These are phyloP conservation scores for Podospora conica DNA, from an alignment of 495 filamentous ascomycete genomes.

Conservation along the genomic window DNA sequence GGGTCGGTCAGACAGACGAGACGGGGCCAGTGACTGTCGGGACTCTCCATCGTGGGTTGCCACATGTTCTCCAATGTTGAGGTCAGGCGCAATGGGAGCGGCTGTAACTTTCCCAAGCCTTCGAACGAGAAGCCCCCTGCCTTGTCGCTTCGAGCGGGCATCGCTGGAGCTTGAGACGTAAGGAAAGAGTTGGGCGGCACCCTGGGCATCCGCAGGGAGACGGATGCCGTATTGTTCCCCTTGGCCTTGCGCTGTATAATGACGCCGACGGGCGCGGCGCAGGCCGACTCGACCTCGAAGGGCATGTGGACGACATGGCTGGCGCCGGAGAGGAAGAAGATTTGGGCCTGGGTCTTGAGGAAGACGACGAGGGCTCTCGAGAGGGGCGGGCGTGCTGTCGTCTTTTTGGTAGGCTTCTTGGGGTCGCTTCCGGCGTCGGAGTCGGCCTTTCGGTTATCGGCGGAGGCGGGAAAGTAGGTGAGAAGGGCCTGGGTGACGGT, in stretches of 20 bases:
- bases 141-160: constrained; percentile 35
- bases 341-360: constrained; percentile 85
- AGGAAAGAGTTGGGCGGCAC: constrained; percentile 79
- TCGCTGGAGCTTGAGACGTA: constrained; percentile 53
- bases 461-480: constrained; percentile 64
- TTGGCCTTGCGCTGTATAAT: constrained; percentile 71
- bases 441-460: constrained; percentile 27
- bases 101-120: constrained; percentile 44
- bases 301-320: constrained; percentile 89
- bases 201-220: constrained; percentile 46
- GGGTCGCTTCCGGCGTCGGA: neutral
- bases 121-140: constrained; percentile 48
- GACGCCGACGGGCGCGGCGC: constrained; percentile 73
- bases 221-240: constrained; percentile 32
- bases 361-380: constrained; percentile 80
- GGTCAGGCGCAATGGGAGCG: constrained; percentile 39
- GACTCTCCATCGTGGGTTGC: constrained; percentile 40
- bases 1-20: constrained; percentile 85
- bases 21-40: constrained; percentile 60
- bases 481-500: constrained; percentile 76
- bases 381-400: constrained; percentile 24
- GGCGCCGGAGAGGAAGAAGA: constrained; percentile 83
- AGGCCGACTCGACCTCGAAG: constrained; percentile 85
- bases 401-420: constrained; percentile 2
- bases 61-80: constrained; percentile 44